Base-by-base conservation (phyloP, 2,329 filamentous ascomycete genomes). In the Didymella pinodella region DNA sequence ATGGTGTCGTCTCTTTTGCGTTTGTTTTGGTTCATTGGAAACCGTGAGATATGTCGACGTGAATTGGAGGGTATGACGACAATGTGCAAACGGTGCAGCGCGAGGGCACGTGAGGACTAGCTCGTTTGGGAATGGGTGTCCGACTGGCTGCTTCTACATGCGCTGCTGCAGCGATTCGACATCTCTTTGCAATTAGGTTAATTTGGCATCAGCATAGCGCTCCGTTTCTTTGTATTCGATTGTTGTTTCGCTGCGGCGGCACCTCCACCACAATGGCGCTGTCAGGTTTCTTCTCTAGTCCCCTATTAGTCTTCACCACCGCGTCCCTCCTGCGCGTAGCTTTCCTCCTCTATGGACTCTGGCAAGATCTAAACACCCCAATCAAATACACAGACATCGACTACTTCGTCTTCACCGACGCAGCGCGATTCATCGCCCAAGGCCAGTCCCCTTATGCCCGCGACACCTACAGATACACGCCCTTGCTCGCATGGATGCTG, bases 301-400 rank as follows among this genome's bases (percentile, higher is more conserved):
- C 74, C 18, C 48, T 65, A 47, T 58, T 75, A 28, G 78, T 82
- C 48, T 80, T 83, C 66, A 69, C 77, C 29, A 63, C 77, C 26
- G 78, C 82, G 11, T 80, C 88, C 53, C 69, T 88, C 47, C 85
- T 99, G 25, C 91, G 95, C 61, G 74, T 86, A 6, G 76, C 81
- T 31, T 88, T 99, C 63, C 85, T 98, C 48, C 75, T 96, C 70
- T 98, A 98, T 77, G 94, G 95, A 58, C 86, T 92, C 61, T 93
- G 91, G 83, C 95, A 99, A 81, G 95, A 99, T 79, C 89, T 92
- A 60, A 85, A 93, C 79, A 96, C 93, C 7, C 89, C 94, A 14
- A 81, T 99, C 73, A 98, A 98, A 80, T 99, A 98, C 82, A 99
- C 95, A 50, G 95, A 99, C 79, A 97, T 99, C 70, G 95, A 99